These are phyloP conservation scores for Phytophthora lateralis DNA, from an alignment of 352 stramenopile species.

Conservation along the genomic window DNA sequence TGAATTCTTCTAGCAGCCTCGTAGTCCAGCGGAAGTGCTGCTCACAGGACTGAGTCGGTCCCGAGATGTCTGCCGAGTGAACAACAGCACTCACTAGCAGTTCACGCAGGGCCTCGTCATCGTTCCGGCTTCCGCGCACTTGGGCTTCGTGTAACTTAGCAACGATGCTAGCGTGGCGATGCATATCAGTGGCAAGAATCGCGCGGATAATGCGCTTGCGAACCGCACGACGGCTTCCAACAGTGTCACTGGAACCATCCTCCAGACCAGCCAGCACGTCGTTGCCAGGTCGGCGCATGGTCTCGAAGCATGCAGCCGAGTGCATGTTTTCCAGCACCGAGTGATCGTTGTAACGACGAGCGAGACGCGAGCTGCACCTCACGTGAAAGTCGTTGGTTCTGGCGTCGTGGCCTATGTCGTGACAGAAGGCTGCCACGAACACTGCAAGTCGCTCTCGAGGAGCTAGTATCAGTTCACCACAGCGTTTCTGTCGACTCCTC, in stretches of 20 bases:
- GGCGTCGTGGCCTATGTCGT: constrained; percentile 90
- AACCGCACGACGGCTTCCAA: constrained; percentile 34
- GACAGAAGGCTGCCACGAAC: constrained; percentile 81
- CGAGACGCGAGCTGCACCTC: constrained; percentile 68
- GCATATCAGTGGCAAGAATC: constrained; percentile 89
- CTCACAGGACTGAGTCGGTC: constrained; percentile 55
- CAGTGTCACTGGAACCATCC: constrained; percentile 29
- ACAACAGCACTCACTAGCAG: constrained; percentile 79
- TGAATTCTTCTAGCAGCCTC: constrained; percentile 80
- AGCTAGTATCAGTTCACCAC: constrained; percentile 47
- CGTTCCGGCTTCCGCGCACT: constrained; percentile 51
- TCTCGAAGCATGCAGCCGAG: constrained; percentile 79
- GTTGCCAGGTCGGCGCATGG: constrained; percentile 67
- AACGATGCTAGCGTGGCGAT: constrained; percentile 73
- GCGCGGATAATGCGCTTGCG: constrained; percentile 77
- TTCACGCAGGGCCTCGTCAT: constrained; percentile 64
- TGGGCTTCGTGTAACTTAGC: constrained; percentile 74
- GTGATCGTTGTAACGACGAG: constrained; percentile 89
- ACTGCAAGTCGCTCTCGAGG: constrained; percentile 70
- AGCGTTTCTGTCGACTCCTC: constrained; percentile 31
- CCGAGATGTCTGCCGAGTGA: constrained; percentile 82
- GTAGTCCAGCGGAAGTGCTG: constrained; percentile 73
- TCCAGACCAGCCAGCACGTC: constrained; percentile 65
- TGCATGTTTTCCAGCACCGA: constrained; percentile 92
- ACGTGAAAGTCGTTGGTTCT: constrained; percentile 91